These are phyloP conservation scores for Oryza brachyantha DNA, from an alignment of 176 grass and related monocot species.

Conservation along the genomic window DNA sequence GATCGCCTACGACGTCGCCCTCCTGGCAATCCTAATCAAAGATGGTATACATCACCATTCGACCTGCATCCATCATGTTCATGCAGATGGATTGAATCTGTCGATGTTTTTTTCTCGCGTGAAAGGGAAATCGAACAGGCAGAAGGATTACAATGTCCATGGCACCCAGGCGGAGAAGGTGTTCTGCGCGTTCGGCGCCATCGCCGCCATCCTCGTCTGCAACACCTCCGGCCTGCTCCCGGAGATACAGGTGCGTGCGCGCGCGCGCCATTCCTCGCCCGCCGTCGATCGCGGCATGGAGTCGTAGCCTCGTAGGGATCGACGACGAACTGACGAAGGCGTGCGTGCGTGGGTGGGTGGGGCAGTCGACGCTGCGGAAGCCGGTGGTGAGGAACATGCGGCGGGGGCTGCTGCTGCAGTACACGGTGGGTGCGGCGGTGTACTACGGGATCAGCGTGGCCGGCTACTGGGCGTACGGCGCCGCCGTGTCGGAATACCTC, in stretches of 20 bases:
- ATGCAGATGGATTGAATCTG: no score
- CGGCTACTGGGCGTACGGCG: slow-evolving; percentile 90
- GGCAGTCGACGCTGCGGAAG: slow-evolving; percentile 70
- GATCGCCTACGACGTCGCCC: slow-evolving; percentile 40
- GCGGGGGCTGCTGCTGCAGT: slow-evolving; percentile 64
- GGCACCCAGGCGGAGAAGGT: slow-evolving; percentile 51
- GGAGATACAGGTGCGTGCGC: slow-evolving; percentile 94
- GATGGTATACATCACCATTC: no score
- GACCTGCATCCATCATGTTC: neutral
- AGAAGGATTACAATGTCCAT: slow-evolving; percentile 47
- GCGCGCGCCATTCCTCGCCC: no score
- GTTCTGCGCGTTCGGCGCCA: slow-evolving; percentile 67
- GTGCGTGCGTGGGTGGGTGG: no score
- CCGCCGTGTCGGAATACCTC: slow-evolving; percentile 73
- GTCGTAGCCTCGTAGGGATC: no score
- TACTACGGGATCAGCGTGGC: slow-evolving; percentile 80
- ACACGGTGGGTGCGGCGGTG: slow-evolving; percentile 47
- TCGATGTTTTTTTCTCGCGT: neutral
- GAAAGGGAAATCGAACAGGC: slow-evolving; percentile 44
- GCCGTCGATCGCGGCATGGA: no score
- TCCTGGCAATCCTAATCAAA: slow-evolving; percentile 51
- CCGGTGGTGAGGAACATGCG: slow-evolving; percentile 58
- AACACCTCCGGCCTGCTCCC: slow-evolving; percentile 85
- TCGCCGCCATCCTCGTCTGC: slow-evolving; percentile 82
- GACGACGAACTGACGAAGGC: no score